Conservation (phyloP, 2,329 filamentous ascomycete species). For the Xylaria sp. region DNA sequence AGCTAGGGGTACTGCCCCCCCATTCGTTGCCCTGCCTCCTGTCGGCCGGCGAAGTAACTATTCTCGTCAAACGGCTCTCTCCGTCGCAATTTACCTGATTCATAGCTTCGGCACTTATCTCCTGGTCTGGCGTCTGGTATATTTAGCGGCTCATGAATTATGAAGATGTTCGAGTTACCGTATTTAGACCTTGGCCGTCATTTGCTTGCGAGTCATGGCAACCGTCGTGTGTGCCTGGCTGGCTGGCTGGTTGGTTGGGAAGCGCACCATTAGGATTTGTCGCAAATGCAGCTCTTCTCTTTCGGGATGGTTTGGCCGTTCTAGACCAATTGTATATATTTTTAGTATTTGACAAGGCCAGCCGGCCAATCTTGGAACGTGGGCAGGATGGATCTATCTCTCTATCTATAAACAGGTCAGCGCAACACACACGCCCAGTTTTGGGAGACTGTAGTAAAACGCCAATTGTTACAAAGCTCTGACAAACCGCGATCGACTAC, state of each 20-base stretch:
- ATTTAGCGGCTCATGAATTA: not conserved
- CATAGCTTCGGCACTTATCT: not conserved
- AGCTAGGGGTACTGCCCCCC: not conserved
- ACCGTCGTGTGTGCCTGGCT: not conserved
- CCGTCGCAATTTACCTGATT: not conserved
- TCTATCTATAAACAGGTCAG: not conserved
- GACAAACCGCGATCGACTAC: not conserved
- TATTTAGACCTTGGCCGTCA: not conserved
- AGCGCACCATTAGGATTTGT: not conserved
- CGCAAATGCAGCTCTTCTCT: not conserved
- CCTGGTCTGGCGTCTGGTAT: not conserved
- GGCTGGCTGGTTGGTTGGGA: not conserved
- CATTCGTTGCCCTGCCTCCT: slow-evolving; percentile 16
- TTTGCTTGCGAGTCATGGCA: not conserved
- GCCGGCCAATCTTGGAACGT: not conserved
- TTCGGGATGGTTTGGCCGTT: not conserved
- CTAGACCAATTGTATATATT: not conserved
- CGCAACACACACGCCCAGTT: not conserved
- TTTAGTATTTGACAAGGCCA: not conserved
- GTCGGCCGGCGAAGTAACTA: slow-evolving; percentile 6
- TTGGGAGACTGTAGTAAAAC: not conserved
- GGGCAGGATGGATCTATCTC: too few relatives aligned
- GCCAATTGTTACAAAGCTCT: not conserved
- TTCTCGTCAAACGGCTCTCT: not conserved
- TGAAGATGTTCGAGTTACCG: not conserved